Percentiles rank a stretch among this genome's conserved stretches.
These are phyloP conservation scores for Saccharomycopsis oosterbeekiorum DNA, from an alignment of 805 yeast genomes.

Conservation along the genomic window DNA sequence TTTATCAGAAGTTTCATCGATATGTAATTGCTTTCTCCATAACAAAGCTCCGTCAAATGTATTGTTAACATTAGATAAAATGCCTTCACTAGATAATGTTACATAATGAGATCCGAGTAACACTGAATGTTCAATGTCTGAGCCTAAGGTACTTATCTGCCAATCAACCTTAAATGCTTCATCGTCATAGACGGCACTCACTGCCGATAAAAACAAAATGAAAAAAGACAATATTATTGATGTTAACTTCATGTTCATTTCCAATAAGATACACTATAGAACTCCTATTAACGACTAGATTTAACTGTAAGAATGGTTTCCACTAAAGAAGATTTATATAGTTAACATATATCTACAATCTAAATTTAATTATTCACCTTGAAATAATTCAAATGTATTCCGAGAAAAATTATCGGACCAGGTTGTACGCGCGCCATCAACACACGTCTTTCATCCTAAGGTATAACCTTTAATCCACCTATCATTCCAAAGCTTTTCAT, in stretches of 20 bases:
- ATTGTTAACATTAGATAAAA: constrained; percentile 23
- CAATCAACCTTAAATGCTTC: constrained; percentile 38
- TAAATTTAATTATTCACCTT: background rate
- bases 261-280: background rate
- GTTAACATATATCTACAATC: background rate
- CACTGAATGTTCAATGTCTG: constrained; percentile 14
- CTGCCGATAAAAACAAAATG: background rate
- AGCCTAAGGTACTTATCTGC: constrained; percentile 31
- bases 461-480: background rate
- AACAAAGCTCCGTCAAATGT: constrained; percentile 22
- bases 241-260: background rate
- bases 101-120: constrained; percentile 20
- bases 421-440: background rate
- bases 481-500: background rate
- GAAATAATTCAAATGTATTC: too few species aligned
- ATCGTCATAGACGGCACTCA: constrained; percentile 25
- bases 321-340: too few species aligned
- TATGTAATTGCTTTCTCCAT: constrained; percentile 25
- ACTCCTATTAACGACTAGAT: background rate
- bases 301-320: background rate
- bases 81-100: constrained; percentile 23
- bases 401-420: too few species aligned
- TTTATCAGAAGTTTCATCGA: background rate
- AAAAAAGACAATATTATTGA: background rate
- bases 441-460: background rate